phyloP scores from a whole-genome alignment of 768 basidiomycete genomes.

The Postia placenta region DNA sequence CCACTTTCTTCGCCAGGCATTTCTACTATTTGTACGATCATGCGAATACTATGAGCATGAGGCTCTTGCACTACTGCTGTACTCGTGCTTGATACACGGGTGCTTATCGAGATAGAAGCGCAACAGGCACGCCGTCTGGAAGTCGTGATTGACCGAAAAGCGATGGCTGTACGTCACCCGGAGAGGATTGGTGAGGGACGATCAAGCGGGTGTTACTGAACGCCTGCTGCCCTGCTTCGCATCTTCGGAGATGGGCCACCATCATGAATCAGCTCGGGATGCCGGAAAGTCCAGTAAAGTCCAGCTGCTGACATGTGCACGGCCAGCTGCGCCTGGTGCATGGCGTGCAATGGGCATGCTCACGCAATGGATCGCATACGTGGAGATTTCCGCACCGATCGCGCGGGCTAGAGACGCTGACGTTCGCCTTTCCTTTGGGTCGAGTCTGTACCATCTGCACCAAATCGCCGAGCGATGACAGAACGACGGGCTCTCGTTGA shows the following conservation, averaged over 20 bases:
- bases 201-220: not conserved
- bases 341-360: too few species aligned
- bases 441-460: too few species aligned
- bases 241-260: not conserved
- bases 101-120: not conserved
- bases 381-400: too few species aligned
- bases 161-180: not conserved
- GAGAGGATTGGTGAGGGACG: not conserved
- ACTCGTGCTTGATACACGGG: not conserved
- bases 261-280: too few species aligned
- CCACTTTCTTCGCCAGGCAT: constrained; percentile 11
- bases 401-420: too few species aligned
- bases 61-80: not conserved
- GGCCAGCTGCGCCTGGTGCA: too few species aligned
- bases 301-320: too few species aligned
- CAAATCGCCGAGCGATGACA: too few species aligned
- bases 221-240: not conserved
- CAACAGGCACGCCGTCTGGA: not conserved
- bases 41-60: constrained; percentile 19
- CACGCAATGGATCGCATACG: too few species aligned
- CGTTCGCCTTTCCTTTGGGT: too few species aligned
- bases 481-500: too few species aligned
- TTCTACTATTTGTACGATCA: constrained; percentile 16
- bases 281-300: too few species aligned
- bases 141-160: not conserved